Evolutionary conservation across 1,139 yeast genomes (phyloP), one percentile per base, ranked within the genome.

Genomic region (Diutina ranongensis): DNA sequence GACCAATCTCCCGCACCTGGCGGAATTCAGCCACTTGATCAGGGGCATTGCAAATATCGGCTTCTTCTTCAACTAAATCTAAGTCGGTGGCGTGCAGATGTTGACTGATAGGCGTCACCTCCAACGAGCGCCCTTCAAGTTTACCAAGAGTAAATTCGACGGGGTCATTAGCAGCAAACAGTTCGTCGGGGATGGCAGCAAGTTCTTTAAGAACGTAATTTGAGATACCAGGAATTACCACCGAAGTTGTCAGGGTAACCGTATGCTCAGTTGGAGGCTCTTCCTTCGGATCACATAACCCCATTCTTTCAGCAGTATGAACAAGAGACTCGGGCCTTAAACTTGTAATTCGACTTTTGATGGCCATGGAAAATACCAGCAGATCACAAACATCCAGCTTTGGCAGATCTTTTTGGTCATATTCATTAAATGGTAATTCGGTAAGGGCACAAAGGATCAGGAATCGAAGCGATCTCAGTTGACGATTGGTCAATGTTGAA

Each of bases 151-250:
- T 92, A 46, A 78, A 76, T 47, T 72, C 75, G n/a, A 88, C 68
- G 0, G 95, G 96, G 50, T 67, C 64, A 44, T 59, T 61, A 27
- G 76, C 80, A 35, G 72, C 76, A 44, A 74, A 67, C 1, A 81
- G 68, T 49, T 82, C 89, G 57, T 87, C 95, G 0, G 95, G 89
- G 44, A 87, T 80, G 2, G 83, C 82, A 1, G 92, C 89, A 46
- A 85, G 68, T 55, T 80, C 86, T 45, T 79, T 80, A 45, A 83
- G 74, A 2, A 79, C 82, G 46, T 69, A 69, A 46, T 71, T 72
- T 48, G 83, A 76, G 44, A 81, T 75, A 3, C 87, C 88, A 0
- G 84, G 83, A 49, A 76, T 77, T 5, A 65, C 75, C 47, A 60
- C 71, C 1, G 74, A 68, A 45, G 61, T 16, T 21, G 32, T 25